These are phyloP conservation scores for Huntiella decipiens DNA, from an alignment of 2,329 filamentous ascomycete genomes.

Conservation along the genomic window DNA sequence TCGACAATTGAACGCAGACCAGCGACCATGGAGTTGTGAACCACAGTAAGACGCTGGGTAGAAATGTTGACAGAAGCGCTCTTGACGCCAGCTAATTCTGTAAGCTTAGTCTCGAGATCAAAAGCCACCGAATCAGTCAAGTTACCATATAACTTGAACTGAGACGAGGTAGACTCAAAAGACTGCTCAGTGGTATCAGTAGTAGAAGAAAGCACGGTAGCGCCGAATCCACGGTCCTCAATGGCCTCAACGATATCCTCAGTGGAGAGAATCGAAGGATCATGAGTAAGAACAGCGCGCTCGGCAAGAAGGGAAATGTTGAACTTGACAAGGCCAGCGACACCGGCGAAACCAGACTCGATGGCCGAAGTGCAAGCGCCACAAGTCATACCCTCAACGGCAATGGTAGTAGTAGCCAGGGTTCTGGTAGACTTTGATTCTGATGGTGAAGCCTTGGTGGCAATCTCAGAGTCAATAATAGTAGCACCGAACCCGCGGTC, in stretches of 20 bases:
- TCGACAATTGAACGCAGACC: constrained; percentile 74
- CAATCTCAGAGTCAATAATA: constrained; percentile 47
- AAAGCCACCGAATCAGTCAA: constrained; percentile 53
- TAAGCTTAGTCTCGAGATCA: constrained; percentile 49
- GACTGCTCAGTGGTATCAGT: constrained; percentile 36
- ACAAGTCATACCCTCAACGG: constrained; percentile 94
- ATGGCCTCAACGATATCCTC: constrained; percentile 67
- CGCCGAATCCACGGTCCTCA: constrained; percentile 79
- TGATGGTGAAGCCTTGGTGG: constrained; percentile 19
- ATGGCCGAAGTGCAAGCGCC: constrained; percentile 89
- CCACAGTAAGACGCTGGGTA: constrained; percentile 55
- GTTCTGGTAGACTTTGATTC: constrained; percentile 15
- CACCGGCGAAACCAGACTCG: constrained; percentile 57
- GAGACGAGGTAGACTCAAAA: constrained; percentile 39
- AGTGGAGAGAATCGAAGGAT: constrained; percentile 48
- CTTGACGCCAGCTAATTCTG: constrained; percentile 47
- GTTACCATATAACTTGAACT: constrained; percentile 72
- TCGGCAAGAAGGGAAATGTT: constrained; percentile 91
- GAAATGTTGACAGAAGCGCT: constrained; percentile 55
- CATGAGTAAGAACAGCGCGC: constrained; percentile 72
- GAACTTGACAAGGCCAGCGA: constrained; percentile 69
- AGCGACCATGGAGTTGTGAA: constrained; percentile 50
- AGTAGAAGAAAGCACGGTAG: constrained; percentile 59
- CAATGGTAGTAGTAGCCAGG: constrained; percentile 58
- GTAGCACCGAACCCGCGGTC: constrained; percentile 66